These are phyloP conservation scores for Neckera pumila DNA, from an alignment of 225 moss, liverwort and hornwort species.

Conservation along the genomic window DNA sequence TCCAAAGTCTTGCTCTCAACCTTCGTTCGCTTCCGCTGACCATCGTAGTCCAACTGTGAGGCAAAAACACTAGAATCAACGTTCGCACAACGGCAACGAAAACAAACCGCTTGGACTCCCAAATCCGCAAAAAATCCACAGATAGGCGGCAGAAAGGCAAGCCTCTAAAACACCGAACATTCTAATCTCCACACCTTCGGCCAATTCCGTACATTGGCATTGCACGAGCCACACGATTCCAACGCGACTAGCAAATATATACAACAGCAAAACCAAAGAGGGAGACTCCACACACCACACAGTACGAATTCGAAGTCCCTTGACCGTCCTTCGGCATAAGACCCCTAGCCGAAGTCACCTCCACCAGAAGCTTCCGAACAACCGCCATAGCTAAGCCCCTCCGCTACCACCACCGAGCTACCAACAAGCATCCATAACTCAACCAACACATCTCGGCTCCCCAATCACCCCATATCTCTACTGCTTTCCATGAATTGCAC, in stretches of 20 bases:
- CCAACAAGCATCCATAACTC: background rate
- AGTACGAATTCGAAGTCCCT: conserved; percentile 38
- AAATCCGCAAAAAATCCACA: background rate
- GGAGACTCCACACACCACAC: conserved; percentile 19
- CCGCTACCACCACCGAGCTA: background rate
- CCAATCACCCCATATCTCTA: background rate
- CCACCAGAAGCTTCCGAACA: conserved; percentile 25
- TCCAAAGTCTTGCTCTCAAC: conserved; percentile 43
- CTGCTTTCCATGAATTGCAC: background rate
- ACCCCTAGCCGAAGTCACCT: conserved; percentile 22
- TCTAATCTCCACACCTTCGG: background rate
- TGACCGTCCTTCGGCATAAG: conserved; percentile 51
- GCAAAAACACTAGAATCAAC: background rate
- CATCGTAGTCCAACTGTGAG: conserved; percentile 64
- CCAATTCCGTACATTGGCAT: background rate
- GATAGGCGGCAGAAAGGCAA: background rate
- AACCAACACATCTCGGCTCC: background rate
- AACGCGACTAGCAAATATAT: background rate
- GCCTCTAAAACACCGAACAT: background rate
- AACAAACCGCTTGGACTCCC: background rate
- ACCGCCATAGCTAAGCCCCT: background rate
- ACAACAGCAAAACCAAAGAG: background rate
- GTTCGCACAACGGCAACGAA: background rate
- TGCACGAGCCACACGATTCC: background rate
- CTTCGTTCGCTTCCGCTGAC: conserved; percentile 62